Evolutionary conservation across 345 rosid species (phyloP).

Genomic region (Linum trigynum): DNA sequence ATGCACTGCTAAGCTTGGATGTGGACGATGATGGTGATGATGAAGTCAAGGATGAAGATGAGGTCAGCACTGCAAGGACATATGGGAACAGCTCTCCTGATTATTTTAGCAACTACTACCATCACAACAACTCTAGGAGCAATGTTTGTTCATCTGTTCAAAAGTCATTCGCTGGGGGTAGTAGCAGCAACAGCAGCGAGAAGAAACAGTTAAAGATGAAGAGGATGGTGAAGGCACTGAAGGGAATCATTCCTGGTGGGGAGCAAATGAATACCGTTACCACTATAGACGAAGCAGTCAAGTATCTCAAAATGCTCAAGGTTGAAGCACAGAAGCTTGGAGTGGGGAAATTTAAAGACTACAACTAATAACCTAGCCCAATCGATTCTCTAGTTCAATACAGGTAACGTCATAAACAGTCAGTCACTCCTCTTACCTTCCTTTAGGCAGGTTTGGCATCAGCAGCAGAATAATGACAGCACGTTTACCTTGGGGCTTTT

Average conservation of each 20-base stretch:
- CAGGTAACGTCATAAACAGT: background rate
- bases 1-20: slow-evolving; percentile 63
- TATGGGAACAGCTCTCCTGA: slow-evolving; percentile 41
- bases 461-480: background rate
- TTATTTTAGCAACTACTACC: slow-evolving; percentile 36
- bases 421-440: background rate
- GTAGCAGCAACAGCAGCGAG: slow-evolving; percentile 34
- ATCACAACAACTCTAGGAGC: slow-evolving; percentile 31
- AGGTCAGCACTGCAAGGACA: slow-evolving; percentile 61
- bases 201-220: slow-evolving; percentile 56
- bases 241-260: slow-evolving; percentile 67
- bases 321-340: slow-evolving; percentile 69
- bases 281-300: slow-evolving; percentile 79
- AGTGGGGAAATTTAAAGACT: slow-evolving; percentile 35
- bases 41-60: slow-evolving; percentile 48
- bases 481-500: no score
- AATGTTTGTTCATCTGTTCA: slow-evolving; percentile 20
- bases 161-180: slow-evolving; percentile 28
- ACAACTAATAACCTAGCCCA: background rate
- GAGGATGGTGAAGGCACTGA: slow-evolving; percentile 65
- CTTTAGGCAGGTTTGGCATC: background rate
- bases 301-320: slow-evolving; percentile 71
- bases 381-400: background rate
- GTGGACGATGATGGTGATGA: slow-evolving; percentile 30
- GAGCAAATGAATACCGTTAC: slow-evolving; percentile 58